Evolutionary conservation across 306 rosid genomes (phyloP).

Genomic region (Quercus ilex): DNA sequence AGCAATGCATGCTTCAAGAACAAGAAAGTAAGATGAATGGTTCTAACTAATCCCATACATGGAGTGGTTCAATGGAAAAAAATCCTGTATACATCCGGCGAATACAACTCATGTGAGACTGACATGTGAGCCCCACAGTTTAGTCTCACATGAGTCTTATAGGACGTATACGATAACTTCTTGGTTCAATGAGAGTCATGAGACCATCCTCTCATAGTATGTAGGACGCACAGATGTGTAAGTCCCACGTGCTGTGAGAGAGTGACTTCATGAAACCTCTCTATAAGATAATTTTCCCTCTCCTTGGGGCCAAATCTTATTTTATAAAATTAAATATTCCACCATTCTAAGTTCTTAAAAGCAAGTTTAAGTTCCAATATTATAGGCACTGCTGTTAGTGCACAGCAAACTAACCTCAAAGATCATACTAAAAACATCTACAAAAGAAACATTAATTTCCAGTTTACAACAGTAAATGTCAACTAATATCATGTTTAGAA

Average conservation of each 20-base stretch:
- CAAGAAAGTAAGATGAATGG: neutral
- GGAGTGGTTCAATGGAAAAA: too few relatives aligned
- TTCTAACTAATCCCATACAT: neutral
- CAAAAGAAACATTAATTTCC: neutral
- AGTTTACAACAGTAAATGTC: neutral
- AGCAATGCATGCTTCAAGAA: neutral
- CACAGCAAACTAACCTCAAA: neutral
- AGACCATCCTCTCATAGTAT: too few relatives aligned
- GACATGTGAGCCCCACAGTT: too few relatives aligned
- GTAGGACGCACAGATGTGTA: accelerated
- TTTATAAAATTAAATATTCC: neutral
- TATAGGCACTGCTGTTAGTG: neutral
- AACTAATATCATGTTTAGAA: neutral
- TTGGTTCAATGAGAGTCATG: too few relatives aligned
- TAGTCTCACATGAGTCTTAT: too few relatives aligned
- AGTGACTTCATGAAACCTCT: too few relatives aligned
- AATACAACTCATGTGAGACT: too few relatives aligned
- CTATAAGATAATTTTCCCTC: too few relatives aligned
- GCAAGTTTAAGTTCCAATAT: neutral
- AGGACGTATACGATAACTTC: too few relatives aligned
- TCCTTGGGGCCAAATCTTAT: too few relatives aligned
- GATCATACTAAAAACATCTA: neutral
- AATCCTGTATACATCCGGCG: too few relatives aligned
- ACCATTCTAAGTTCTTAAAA: neutral
- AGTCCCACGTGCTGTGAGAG: too few relatives aligned